Percentiles rank a stretch among this genome's conserved stretches.
Evolutionary conservation across 306 rosid genomes (phyloP).

Genomic region (Glycine latifolia): DNA sequence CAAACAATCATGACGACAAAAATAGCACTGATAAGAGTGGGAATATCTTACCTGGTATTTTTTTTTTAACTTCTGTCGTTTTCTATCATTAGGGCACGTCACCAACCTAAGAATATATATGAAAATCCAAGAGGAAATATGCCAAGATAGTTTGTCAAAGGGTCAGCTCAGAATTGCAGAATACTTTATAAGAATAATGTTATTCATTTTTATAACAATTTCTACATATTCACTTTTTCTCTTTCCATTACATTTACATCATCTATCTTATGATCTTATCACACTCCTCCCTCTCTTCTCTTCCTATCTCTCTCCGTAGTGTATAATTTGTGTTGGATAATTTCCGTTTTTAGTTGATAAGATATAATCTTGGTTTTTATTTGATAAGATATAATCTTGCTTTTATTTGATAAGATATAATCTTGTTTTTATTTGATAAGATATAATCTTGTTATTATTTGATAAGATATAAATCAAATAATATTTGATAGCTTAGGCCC

Average conservation of each 20-base stretch:
- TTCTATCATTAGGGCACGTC: not conserved
- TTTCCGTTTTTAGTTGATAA: no score
- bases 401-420: no score
- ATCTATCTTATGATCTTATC: not conserved
- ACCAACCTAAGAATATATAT: not conserved
- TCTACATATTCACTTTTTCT: no score
- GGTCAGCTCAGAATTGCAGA: not conserved
- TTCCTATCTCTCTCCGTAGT: not conserved
- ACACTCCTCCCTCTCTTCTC: not conserved
- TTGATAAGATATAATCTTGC: no score
- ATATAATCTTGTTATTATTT: no score
- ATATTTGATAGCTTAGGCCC: no score
- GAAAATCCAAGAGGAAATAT: not conserved
- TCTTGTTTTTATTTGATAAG: no score
- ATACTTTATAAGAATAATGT: not conserved
- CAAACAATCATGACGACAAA: constrained; percentile 66
- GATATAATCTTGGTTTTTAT: no score
- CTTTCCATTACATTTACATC: no score
- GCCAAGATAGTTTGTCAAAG: not conserved
- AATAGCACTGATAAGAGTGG: constrained; percentile 73
- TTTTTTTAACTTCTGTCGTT: not conserved
- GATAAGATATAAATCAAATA: no score
- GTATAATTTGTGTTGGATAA: not conserved
- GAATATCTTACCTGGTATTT: constrained; percentile 75
- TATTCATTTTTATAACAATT: not conserved